These are phyloP conservation scores for Lyophyllum semitale DNA, from an alignment of 768 basidiomycete genomes.

Conservation along the genomic window DNA sequence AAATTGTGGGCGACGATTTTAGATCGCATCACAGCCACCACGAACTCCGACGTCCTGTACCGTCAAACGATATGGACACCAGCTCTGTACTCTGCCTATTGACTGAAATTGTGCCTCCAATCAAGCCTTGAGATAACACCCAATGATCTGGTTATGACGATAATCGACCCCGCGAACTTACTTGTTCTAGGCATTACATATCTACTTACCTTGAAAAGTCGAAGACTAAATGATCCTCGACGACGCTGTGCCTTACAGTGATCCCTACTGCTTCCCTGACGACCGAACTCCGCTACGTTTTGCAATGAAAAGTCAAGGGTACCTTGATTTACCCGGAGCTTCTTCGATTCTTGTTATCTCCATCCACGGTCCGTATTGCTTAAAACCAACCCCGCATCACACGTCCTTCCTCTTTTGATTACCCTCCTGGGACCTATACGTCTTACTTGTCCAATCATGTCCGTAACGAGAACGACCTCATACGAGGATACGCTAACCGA, in stretches of 20 bases:
- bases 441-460: neutral
- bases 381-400: neutral
- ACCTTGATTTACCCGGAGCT: neutral
- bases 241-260: neutral
- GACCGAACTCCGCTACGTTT: neutral
- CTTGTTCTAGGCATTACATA: neutral
- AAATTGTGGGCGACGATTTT: neutral
- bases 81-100: neutral
- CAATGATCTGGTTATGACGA: neutral
- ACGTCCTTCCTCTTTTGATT: neutral
- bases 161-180: neutral
- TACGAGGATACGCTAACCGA: conserved; percentile 9
- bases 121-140: neutral
- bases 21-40: neutral
- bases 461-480: conserved; percentile 5
- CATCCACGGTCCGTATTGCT: neutral
- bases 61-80: neutral
- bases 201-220: neutral
- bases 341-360: neutral
- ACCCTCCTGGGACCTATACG: neutral
- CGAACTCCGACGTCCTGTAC: neutral
- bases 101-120: neutral
- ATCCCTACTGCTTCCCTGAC: neutral
- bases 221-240: neutral
- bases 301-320: neutral